Evolutionary conservation across 495 filamentous ascomycete genomes (phyloP).

Genomic region (Stereocaulon alpinum): DNA sequence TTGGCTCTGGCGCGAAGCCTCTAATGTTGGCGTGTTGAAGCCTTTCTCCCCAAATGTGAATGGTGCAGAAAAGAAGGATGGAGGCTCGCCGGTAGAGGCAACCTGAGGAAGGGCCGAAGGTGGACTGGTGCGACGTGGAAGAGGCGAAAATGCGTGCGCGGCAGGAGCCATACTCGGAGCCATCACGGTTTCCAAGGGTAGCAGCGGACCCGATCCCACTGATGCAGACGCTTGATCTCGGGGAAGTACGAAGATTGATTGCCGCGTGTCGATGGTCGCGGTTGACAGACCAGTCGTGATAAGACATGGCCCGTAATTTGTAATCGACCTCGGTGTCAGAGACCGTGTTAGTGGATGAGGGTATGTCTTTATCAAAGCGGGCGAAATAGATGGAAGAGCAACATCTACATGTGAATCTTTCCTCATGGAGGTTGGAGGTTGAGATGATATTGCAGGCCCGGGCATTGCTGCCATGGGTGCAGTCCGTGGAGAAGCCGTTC

Average conservation of each 20-base stretch:
- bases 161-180: neutral
- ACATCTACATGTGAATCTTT: neutral
- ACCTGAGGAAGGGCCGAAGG: no score
- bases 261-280: slow-evolving; percentile 7
- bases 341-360: slow-evolving; percentile 15
- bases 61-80: slow-evolving; percentile 17
- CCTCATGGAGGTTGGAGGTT: slow-evolving; percentile 3
- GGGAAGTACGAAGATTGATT: neutral
- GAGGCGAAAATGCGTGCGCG: no score
- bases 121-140: no score
- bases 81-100: slow-evolving; percentile 10
- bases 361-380: slow-evolving; percentile 17
- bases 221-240: neutral
- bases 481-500: slow-evolving; percentile 19
- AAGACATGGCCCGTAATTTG: no score
- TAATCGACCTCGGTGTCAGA: no score
- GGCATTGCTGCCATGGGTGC: slow-evolving; percentile 26
- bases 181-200: neutral
- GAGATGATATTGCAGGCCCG: slow-evolving; percentile 19
- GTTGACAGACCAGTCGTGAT: no score
- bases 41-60: neutral
- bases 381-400: neutral
- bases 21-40: neutral
- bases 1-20: slow-evolving; percentile 2
- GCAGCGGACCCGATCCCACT: no score